phyloP scores from a whole-genome alignment of 441 rosid species.

The Erodium texanum region DNA sequence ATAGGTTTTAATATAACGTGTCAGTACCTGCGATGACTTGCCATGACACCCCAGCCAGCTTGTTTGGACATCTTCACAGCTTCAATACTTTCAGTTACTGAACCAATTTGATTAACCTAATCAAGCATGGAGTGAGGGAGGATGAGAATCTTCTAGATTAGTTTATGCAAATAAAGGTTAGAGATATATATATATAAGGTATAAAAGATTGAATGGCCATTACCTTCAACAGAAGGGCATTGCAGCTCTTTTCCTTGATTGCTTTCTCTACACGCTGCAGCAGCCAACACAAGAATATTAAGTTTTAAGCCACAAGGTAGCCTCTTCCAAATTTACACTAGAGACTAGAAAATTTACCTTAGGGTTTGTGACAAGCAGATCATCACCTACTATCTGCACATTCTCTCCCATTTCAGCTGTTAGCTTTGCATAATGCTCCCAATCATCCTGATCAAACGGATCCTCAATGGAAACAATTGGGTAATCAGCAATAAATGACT shows the following conservation, averaged over 20 bases:
- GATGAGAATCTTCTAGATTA: too few relatives aligned
- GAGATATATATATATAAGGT: too few relatives aligned
- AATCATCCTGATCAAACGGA: conserved; percentile 46
- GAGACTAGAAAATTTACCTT: conserved; percentile 21
- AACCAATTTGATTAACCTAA: conserved; percentile 96
- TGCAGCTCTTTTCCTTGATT: conserved; percentile 75
- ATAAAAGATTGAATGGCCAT: background rate
- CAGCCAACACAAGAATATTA: background rate
- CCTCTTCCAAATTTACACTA: background rate
- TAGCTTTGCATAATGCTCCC: conserved; percentile 38
- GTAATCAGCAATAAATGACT: conserved; percentile 32
- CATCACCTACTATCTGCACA: conserved; percentile 45
- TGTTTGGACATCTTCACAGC: conserved; percentile 92
- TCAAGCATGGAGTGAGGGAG: background rate
- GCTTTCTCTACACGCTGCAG: conserved; percentile 90
- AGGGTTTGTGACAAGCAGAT: conserved; percentile 44
- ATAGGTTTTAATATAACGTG: background rate
- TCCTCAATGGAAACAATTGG: conserved; percentile 42
- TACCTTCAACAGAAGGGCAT: conserved; percentile 95
- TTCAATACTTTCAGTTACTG: conserved; percentile 41
- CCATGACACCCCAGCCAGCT: conserved; percentile 99
- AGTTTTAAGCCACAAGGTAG: background rate
- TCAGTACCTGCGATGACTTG: conserved; percentile 63
- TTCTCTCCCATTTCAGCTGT: conserved; percentile 34
- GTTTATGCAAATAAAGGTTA: background rate